Base-by-base conservation (phyloP, 371 early-diverging fungal species). In the Circinella umbellata region DNA sequence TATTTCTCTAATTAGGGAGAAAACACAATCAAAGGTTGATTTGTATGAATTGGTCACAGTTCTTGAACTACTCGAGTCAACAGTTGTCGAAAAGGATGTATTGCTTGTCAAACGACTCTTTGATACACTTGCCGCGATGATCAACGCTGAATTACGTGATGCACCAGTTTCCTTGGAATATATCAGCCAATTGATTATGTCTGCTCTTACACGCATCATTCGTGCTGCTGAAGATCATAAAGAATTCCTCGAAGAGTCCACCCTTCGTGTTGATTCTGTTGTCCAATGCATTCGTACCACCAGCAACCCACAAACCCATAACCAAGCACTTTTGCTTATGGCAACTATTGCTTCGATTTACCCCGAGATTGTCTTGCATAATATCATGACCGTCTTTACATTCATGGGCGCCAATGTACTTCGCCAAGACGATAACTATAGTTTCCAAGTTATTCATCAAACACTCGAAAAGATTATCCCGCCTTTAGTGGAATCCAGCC, bases 381-480 rank as follows among this genome's bases (percentile, higher is more conserved):
- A 95, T 78, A 93, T 96, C 64, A 96, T 98, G 94, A 95, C 96
- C 20, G 90, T 98, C 38, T 98, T 98, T 75, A 98, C 97, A 9
- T 98, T 98, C 75, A 96, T 98, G 98, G 97, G 98, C n/a, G 94
- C 95, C 61, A 96, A 94, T 72, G 92, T 96, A 0, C 72, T 97
- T 67, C 91, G 94, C 15, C 95, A 96, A 79, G 98, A 98, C 79
- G 98, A 98, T 77, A 91, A 92, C 72, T 98, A 96, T 88, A 93
- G 92, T 70, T 96, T 96, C 92, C 92, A 93, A 68, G 96, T 98
- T 10, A 96, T 98, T 73, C 92, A 93, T 67, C 93, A 93, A 75
- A 93, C 95, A 2, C 76, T 98, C 57, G 91, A 92, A 69, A 93
- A 92, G 72, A 91, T 98, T 48, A 81, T 98, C 34, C 97, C 97